Base-by-base conservation (phyloP, 2,329 filamentous ascomycete genomes). In the Cladosporium phlei region DNA sequence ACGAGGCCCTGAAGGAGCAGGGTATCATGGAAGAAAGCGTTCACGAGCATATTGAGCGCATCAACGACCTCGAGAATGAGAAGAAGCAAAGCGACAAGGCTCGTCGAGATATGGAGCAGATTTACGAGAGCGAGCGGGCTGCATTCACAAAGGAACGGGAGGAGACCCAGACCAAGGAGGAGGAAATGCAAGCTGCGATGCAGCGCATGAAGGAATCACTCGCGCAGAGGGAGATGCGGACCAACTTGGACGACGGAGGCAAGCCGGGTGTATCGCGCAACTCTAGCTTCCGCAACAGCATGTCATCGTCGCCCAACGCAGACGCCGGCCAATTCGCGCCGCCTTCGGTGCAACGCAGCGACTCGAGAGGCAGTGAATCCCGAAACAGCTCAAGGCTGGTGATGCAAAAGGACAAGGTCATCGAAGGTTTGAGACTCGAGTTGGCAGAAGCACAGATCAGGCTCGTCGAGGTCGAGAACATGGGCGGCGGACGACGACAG, bases 381-480 rank as follows among this genome's bases (percentile, higher is more conserved):
- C 80, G 86, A 53, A 64, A 56, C 50, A 94, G 87, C 65, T 94
- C 89, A 11, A 94, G 91, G 66, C 75, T 95, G 43, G 78, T 97
- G 40, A 77, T 94, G 57, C 90, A 97, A 66, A 98, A 97, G 67
- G 93, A 98, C 69, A 93, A 94, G 69, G 75, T 96, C 49, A 97
- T 98, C 58, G 91, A 97, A 66, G 88, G 86, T 9, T 75, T 98
- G 52, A 81, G 91, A 47, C 78, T 97, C 20, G 93, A 98, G 66
- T 78, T 98, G 38, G 91, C 93, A 33, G 93, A 97, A 67, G 85
- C 88, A 17, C 90, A 97, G 66, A 94, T 96, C 69, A 96, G 95
- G 68, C 76, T 96, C 20, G 85, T 95, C 21, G 91, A 97, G 67
- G 83, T 93, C 46, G 90, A 97, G 69, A 95, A 96, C 65, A 82